A percentile compares a stretch with the other conserved stretches of the same genome.
phyloP scores from a whole-genome alignment of 768 basidiomycete species.

The Hygrocybe punicea region DNA sequence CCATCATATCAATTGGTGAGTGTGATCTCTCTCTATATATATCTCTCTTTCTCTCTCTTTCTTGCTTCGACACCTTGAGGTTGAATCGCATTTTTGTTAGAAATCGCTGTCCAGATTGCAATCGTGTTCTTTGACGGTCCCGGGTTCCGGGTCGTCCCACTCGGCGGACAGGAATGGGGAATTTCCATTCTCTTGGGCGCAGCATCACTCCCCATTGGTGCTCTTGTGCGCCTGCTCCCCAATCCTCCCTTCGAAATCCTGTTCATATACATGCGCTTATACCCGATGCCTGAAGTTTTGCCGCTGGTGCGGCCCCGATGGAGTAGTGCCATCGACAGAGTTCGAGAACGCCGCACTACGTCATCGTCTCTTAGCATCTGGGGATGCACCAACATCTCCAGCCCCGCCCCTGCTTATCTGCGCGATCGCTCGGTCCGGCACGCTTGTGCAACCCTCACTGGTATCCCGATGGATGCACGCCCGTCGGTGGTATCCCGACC shows the following conservation, averaged over 20 bases:
- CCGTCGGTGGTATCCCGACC: no score
- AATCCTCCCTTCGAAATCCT: conserved; percentile 56
- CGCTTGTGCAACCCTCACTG: no score
- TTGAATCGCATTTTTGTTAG: conserved; percentile 36
- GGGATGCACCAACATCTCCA: no score
- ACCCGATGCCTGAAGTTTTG: no score
- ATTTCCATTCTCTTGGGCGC: conserved; percentile 85
- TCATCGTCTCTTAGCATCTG: no score
- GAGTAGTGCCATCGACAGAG: no score
- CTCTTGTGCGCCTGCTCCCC: conserved; percentile 73
- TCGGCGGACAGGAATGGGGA: conserved; percentile 86
- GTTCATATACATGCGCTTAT: conserved; percentile 21
- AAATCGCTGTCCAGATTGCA: conserved; percentile 79
- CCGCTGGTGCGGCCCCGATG: no score
- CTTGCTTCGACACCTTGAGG: conserved; percentile 54
- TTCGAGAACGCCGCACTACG: no score
- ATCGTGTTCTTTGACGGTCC: conserved; percentile 90
- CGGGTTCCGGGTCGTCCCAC: conserved; percentile 82
- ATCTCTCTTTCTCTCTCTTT: conserved; percentile 1
- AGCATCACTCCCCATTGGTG: conserved; percentile 85
- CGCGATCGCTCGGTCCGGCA: no score
- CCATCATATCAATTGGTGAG: conserved; percentile 78
- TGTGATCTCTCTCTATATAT: not conserved
- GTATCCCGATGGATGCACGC: no score
- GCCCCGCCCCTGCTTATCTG: no score